Percentiles rank a stretch among this genome's conserved stretches.
These are phyloP conservation scores for Penicillium sp. DNA, from an alignment of 2,329 filamentous ascomycete species.

Conservation along the genomic window DNA sequence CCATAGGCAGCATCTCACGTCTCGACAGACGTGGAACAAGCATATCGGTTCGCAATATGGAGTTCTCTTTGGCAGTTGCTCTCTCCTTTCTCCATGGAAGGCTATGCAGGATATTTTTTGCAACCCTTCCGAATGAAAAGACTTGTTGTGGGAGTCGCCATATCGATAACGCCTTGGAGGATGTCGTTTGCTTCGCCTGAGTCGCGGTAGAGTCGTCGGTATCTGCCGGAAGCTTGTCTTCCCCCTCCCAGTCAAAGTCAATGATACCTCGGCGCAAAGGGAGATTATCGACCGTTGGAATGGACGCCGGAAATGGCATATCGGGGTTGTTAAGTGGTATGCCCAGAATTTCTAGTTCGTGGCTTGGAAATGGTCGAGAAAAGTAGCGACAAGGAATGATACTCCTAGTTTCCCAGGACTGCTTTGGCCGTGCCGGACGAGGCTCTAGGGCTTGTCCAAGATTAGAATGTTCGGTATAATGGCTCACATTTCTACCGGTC, in stretches of 20 bases:
- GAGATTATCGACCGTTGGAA: constrained; percentile 22
- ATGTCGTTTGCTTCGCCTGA: background rate
- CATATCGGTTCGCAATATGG: background rate
- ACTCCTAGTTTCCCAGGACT: constrained; percentile 8
- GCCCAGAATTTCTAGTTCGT: background rate
- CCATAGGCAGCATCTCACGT: background rate
- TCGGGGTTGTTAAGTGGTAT: constrained; percentile 16
- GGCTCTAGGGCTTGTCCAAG: constrained; percentile 1
- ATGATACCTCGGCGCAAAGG: constrained; percentile 18
- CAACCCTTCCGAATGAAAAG: background rate
- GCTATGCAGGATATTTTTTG: background rate
- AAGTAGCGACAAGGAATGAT: constrained; percentile 5
- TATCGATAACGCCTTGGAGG: background rate
- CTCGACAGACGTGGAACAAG: background rate
- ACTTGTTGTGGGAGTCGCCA: background rate
- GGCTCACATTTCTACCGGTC: background rate
- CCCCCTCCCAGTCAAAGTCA: background rate
- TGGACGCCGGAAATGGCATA: constrained; percentile 22
- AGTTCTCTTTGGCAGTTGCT: background rate
- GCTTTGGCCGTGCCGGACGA: background rate
- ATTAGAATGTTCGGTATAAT: background rate
- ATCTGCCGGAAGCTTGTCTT: background rate
- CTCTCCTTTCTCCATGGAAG: background rate
- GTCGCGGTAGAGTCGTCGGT: background rate
- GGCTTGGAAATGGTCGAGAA: constrained; percentile 9